These are phyloP conservation scores for Trichothecium roseum DNA, from an alignment of 2,329 filamentous ascomycete species.

Conservation along the genomic window DNA sequence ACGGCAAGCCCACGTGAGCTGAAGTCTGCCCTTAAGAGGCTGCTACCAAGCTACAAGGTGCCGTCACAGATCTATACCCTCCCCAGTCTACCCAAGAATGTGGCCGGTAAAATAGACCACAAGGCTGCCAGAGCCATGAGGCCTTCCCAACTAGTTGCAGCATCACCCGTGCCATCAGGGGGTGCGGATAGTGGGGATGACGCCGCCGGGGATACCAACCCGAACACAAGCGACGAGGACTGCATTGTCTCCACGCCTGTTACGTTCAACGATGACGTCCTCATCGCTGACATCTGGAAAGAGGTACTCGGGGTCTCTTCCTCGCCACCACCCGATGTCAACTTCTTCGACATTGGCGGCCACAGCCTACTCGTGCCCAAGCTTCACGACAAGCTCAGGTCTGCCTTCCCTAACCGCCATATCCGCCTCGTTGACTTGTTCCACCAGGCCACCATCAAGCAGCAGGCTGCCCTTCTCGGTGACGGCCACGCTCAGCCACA, in stretches of 20 bases:
- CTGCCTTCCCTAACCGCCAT: conserved; percentile 3
- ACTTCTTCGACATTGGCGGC: conserved; percentile 10
- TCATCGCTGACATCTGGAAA: conserved; percentile 2
- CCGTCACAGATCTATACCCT: conserved; percentile 1
- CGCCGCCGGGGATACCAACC: not conserved
- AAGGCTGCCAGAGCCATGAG: conserved; percentile 2
- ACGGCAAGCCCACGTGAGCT: not conserved
- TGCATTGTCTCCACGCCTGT: not conserved
- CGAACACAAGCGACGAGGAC: not conserved
- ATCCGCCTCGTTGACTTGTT: conserved; percentile 6
- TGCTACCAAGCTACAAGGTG: conserved; percentile 6
- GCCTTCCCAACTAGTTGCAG: not conserved
- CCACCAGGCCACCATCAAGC: conserved; percentile 5
- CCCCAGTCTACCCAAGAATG: conserved; percentile 4
- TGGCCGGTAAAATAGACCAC: conserved; percentile 8
- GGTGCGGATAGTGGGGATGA: too few species aligned
- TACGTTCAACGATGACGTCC: not conserved
- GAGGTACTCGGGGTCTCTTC: not conserved
- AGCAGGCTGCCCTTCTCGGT: conserved; percentile 3
- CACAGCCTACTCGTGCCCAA: conserved; percentile 8
- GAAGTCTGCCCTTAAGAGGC: not conserved
- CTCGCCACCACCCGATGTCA: conserved; percentile 3
- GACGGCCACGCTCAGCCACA: not conserved
- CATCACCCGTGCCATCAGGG: too few species aligned
- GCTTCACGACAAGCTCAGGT: conserved; percentile 6